Base-by-base conservation (phyloP, 2,329 filamentous ascomycete species). In the Colletotrichum camelliae region DNA sequence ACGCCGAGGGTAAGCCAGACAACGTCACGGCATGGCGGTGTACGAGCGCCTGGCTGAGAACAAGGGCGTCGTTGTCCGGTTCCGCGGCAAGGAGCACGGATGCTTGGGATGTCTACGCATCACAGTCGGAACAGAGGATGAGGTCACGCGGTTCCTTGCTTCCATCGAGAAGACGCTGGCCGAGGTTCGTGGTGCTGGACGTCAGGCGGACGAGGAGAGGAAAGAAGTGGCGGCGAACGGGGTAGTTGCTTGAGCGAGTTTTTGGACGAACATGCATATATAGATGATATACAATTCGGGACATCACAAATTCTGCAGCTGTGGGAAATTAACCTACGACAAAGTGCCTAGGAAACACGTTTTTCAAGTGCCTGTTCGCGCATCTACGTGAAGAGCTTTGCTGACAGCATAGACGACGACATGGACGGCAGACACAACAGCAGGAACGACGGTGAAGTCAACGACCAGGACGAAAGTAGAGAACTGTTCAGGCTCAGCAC, bases 61-160 rank as follows among this genome's bases (percentile, higher is more conserved):
- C 55, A 93, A 92, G 82, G 96, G 96, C 1, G 96, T 99, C 0
- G 96, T 99, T 8, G 96, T 98, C 5, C 89, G 97, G 70, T 99
- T 98, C 85, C 90, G 97, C 80, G 97, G 97, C 64, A 97, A 96
- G 86, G 97, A 99, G 87, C 89, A 94, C 78, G 96, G 96, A 6
- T 99, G 97, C 83, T 84, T 93, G 57, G 97, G 96, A 1, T 98
- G 96, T 81, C 85, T 99, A 83, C 91, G 97, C 71, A 95, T 98
- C 79, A 99, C 97, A 0, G 92, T 99, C 15, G 97, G 97, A 18
- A 98, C 96, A 1, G 94, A 97, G 83, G 86, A 91, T 2, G 97
- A 99, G 85, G 95, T 97, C 10, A 93, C 93, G 31, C 90, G 93
- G 75, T 95, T 98, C 81, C 83, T 99, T 79, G 86, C 87, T 24